A percentile compares a stretch with the other conserved stretches of the same genome.
Conservation (phyloP, 1,139 yeast genomes). For the Diutina catenulata region DNA sequence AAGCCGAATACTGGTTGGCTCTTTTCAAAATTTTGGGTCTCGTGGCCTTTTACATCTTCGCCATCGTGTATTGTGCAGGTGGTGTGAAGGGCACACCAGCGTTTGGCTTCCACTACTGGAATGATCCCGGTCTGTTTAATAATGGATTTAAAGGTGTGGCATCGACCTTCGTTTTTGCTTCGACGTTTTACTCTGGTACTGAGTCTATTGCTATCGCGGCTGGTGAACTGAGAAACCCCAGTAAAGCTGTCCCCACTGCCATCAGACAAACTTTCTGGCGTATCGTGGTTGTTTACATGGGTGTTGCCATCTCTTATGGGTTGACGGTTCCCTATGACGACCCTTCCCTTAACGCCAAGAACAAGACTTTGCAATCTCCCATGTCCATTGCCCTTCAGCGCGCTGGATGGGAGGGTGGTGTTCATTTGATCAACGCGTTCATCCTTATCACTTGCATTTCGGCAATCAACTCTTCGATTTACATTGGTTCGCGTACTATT, state of each 20-base stretch:
- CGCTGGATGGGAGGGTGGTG: conserved; percentile 42
- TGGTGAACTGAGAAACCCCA: conserved; percentile 44
- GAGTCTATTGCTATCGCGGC: conserved; percentile 49
- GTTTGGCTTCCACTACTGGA: conserved; percentile 40
- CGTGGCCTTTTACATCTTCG: conserved; percentile 45
- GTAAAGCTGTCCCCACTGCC: conserved; percentile 44
- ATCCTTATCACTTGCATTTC: conserved; percentile 40
- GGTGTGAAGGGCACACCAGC: conserved; percentile 46
- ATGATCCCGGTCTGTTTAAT: conserved; percentile 36
- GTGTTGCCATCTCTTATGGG: conserved; percentile 41
- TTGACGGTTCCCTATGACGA: conserved; percentile 45
- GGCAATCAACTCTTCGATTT: conserved; percentile 43
- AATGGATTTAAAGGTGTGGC: conserved; percentile 14
- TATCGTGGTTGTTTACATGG: conserved; percentile 42
- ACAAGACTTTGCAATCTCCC: conserved; percentile 26
- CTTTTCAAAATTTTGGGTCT: conserved; percentile 42
- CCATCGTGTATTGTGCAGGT: conserved; percentile 53
- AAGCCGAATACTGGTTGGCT: conserved; percentile 56
- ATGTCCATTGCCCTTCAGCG: conserved; percentile 30
- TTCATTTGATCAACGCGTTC: conserved; percentile 38
- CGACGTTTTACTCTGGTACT: conserved; percentile 47
- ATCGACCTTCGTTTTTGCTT: conserved; percentile 10
- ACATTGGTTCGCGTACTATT: conserved; percentile 39
- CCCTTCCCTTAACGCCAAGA: conserved; percentile 13
- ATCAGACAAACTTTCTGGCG: conserved; percentile 47